Evolutionary conservation across 352 stramenopile species (phyloP).

Genomic region (Pythium phragmiticola): DNA sequence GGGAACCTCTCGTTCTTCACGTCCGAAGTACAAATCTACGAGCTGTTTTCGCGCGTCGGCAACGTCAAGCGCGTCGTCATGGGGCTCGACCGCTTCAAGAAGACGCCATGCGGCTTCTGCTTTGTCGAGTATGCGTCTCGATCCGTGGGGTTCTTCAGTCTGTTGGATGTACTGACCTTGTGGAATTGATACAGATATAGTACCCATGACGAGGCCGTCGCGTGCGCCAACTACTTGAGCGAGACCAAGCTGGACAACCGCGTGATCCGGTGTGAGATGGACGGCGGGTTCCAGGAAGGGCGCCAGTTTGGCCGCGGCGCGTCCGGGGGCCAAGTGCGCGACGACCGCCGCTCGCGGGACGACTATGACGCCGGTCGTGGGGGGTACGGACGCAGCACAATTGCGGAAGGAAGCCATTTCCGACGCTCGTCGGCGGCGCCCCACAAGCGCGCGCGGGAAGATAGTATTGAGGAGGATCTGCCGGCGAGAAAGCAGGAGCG

Average conservation of each 20-base stretch:
- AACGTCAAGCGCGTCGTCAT: conserved; percentile 93
- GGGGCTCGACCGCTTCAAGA: conserved; percentile 94
- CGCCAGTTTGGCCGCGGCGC: conserved; percentile 83
- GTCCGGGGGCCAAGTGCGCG: conserved; percentile 81
- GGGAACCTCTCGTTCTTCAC: conserved; percentile 98
- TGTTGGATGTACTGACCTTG: background rate
- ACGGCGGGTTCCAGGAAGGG: conserved; percentile 83
- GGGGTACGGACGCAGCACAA: conserved; percentile 71
- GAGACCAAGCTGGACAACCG: conserved; percentile 88
- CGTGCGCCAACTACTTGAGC: conserved; percentile 80
- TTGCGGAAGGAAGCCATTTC: conserved; percentile 69
- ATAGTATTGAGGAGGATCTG: conserved; percentile 46
- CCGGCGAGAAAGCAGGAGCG: conserved; percentile 42
- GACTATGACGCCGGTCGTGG: conserved; percentile 82
- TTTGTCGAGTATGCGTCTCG: conserved; percentile 92
- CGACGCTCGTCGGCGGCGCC: conserved; percentile 42
- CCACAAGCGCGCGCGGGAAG: conserved; percentile 56
- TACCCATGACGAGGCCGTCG: conserved; percentile 65
- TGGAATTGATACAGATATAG: conserved; percentile 41
- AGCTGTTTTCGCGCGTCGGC: conserved; percentile 93
- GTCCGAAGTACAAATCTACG: conserved; percentile 92
- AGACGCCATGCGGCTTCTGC: conserved; percentile 97
- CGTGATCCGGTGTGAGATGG: conserved; percentile 87
- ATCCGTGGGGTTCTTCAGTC: background rate
- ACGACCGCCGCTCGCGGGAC: conserved; percentile 82